Evolutionary conservation across 345 rosid species (phyloP), one percentile per base, ranked within the genome.

Genomic region (rapeseed (Brassica napus)): DNA sequence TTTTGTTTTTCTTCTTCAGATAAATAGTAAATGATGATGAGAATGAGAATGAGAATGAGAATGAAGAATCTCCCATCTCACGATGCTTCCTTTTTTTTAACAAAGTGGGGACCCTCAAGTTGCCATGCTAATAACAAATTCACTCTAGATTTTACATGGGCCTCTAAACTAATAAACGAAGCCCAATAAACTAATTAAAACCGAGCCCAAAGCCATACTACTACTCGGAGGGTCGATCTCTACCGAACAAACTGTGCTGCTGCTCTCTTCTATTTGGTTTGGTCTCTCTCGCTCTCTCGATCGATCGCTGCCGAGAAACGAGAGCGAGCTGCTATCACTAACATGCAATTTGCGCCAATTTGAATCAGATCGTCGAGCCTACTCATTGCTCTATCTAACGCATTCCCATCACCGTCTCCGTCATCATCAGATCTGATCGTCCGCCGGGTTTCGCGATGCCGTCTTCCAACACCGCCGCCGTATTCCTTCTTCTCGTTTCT

Each of bases 361-460:
- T 64, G 81, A 65, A 66, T 58, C 18, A 30, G 15, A 65, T 72
- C 73, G 30, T 58, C 77, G 30, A 58, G n/a, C 18, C 1, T 57
- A 49, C 8, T 49, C 57, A 49, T 49, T 49, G 57, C 2, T 67
- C 18, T 66, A 9, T 67, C 57, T 49, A 14, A 49, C 78, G 74
- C 74, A 73, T 68, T 74, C 15, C 10, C 32, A 35, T 14, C 58
- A 18, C 69, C 54, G 73, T 65, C 73, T 57, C 68, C 71, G 26
- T 71, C 85, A 57, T 71, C 75, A 30, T 78, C 85, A 85, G 91
- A 87, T 87, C 91, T 84, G 88, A 63, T 83, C 67, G 18, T 44
- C 73, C 76, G 72, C 82, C 82, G 80, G 83, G 75, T 76, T 71
- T 78, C 87, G 85, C 85, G 86, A 94, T 94, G 98, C 79, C 79